These are phyloP conservation scores for Cladobotryum mycophilum DNA, from an alignment of 2,329 filamentous ascomycete genomes.

Conservation along the genomic window DNA sequence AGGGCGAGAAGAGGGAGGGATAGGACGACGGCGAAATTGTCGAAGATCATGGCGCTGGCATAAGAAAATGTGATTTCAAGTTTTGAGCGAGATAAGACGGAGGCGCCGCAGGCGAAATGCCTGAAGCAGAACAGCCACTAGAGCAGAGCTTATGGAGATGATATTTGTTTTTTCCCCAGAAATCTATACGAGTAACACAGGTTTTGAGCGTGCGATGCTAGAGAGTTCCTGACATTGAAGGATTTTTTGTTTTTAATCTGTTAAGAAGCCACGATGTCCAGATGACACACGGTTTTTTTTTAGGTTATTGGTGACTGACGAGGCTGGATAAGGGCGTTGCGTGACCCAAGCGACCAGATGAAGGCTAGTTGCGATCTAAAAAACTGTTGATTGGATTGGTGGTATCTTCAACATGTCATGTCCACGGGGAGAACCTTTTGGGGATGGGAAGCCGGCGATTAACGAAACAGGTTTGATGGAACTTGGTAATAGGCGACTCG, in stretches of 20 bases:
- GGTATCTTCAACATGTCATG: no score
- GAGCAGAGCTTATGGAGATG: no score
- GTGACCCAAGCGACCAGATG: not conserved
- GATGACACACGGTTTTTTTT: constrained; percentile 4
- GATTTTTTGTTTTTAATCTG: not conserved
- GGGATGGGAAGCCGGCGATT: no score
- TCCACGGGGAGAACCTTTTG: no score
- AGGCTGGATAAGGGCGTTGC: not conserved
- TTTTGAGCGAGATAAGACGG: not conserved
- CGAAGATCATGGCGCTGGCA: constrained; percentile 22
- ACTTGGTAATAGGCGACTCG: no score
- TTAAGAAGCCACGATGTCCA: constrained; percentile 21
- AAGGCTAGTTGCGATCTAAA: not conserved
- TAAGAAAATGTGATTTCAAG: not conserved
- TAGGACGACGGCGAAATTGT: constrained; percentile 17
- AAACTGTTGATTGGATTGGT: no score
- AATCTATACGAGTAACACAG: not conserved
- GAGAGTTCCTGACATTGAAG: no score
- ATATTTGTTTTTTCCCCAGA: not conserved
- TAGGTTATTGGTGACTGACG: not conserved
- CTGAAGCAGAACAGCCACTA: no score
- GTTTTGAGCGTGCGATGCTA: no score
- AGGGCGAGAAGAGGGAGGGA: constrained; percentile 21
- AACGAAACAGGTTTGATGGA: no score
- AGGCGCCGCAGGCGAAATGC: no score